Conservation (phyloP, 495 filamentous ascomycete species). For the Evernia prunastri region DNA sequence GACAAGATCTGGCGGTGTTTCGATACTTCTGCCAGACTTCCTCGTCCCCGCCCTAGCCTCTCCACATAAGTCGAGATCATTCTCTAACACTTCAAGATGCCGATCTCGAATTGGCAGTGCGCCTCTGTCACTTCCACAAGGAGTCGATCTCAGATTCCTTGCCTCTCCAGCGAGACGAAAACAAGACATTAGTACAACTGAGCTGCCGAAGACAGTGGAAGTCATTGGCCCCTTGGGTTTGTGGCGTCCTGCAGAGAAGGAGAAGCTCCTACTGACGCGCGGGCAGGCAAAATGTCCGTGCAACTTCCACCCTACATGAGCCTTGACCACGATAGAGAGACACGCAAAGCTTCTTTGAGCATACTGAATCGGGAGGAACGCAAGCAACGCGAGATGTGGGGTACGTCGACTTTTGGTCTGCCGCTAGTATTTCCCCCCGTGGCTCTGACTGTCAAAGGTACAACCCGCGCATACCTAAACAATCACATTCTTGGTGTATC, state of each 20-base stretch:
- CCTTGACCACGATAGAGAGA: conserved; percentile 55
- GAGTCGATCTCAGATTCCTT: conserved; percentile 63
- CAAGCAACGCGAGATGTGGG: conserved; percentile 95
- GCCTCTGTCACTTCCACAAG: conserved; percentile 73
- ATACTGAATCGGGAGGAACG: conserved; percentile 56
- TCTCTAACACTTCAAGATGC: conserved; percentile 60
- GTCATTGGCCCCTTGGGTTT: conserved; percentile 71
- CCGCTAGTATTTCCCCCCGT: conserved; percentile 18
- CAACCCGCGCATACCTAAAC: conserved; percentile 78
- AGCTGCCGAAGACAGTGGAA: conserved; percentile 53
- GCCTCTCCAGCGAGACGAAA: conserved; percentile 47
- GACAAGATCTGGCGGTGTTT: background rate
- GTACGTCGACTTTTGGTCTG: conserved; percentile 46
- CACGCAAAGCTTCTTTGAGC: conserved; percentile 56
- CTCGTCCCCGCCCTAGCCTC: conserved; percentile 66
- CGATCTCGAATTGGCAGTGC: conserved; percentile 79
- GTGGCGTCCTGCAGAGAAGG: conserved; percentile 12
- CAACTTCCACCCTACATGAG: conserved; percentile 66
- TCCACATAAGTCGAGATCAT: conserved; percentile 47
- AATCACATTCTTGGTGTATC: conserved; percentile 89
- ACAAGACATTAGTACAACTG: conserved; percentile 49
- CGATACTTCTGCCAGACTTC: conserved; percentile 50
- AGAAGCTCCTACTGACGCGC: background rate
- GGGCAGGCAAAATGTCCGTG: conserved; percentile 61
- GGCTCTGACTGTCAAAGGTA: conserved; percentile 49